Base-by-base conservation (phyloP, 2,329 filamentous ascomycete genomes). In the Dothistroma pini region DNA sequence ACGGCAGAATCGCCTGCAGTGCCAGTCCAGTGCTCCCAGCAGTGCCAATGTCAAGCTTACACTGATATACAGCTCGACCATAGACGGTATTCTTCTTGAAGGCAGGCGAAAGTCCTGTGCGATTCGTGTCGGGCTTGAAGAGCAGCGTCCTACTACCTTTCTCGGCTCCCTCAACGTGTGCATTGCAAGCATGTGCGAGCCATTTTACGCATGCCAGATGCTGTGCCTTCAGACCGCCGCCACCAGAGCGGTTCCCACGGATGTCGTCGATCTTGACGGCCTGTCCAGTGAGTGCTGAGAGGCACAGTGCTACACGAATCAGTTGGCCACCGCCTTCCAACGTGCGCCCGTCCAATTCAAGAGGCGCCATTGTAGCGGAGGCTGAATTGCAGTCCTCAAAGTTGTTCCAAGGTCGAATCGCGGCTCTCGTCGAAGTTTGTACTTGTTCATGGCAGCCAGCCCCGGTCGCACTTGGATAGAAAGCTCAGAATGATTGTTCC, bases 241-340 rank as follows among this genome's bases (percentile, higher is more conserved):
- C 80, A 2, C 79, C 78, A 56, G 66, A 69, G 63, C 81, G 76
- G 31, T 80, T 84, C 32, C 79, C 84, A 8, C 85, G 81, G 58
- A 87, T 83, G 61, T 81, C 71, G 48, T 74, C 75, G 63, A 87
- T 81, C 25, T 74, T 75, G 54, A 87, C 72, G 1, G 83, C 78
- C 1, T 72, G 78, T 22, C 71, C 70, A 6, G 80, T 84, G 16
- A 87, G 75, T 5, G 81, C 80, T 1, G 84, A 82, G 2, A 87
- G 73, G 14, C 80, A 79, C 9, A 86, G 66, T 2, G 84, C 82
- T 56, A 84, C 79, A 22, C 85, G 83, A 49, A 86, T 75, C 2
- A 87, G 76, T 70, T 87, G 85, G 14, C 85, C 85, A 29, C 85
- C 85, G 44, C 84, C 85, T 78, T 87, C 84, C 21, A 86, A 80